Evolutionary conservation across 225 moss, liverwort and hornwort genomes (phyloP), one percentile per base, ranked within the genome.

Genomic region (Climacium dendroides): DNA sequence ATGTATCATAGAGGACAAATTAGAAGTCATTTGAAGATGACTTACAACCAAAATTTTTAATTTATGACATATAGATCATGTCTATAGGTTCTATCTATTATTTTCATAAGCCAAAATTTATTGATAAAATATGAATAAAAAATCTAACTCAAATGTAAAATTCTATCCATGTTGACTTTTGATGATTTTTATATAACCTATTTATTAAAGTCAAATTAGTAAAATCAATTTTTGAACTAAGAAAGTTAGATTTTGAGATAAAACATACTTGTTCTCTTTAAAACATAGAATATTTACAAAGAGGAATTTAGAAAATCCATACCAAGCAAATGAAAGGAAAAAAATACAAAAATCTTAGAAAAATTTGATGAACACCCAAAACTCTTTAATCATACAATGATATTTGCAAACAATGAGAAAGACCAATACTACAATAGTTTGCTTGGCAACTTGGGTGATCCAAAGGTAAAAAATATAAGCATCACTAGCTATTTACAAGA

Each of bases 231-330:
- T 28, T 35, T 34, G 2, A 52, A 34, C 1, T 5, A 8, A 34
- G 1, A 32, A 48, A 32, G 25, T 41, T 71, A 28, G 6, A 19
- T 22, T 52, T 35, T 35, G 14, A 23, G 3, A 52, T 23, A 23
- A 34, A 34, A 14, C 0, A 13, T 3, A 22, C 5, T 22, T 74
- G 0, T 8, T 7, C 0, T 52, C 5, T 34, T 50, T 32, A 0
- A 13, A 48, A 8, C 8, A 50, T 32, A 34, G 3, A 34, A 22
- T 34, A 75, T 52, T 52, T 34, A 22, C 5, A 75, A 34, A 34
- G 34, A 48, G 0, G 2, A 74, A 52, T 5, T 75, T 13, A 52
- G 4, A 75, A 22, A 52, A 13, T 52, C 5, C 1, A 14, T 22
- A 75, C 1, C 3, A 2, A 34, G 19, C 8, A 52, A 52, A 52